A percentile compares a stretch with the other conserved stretches of the same genome.
Conservation (phyloP, 2,329 filamentous ascomycete species). For the Colletotrichum spaethianum region DNA sequence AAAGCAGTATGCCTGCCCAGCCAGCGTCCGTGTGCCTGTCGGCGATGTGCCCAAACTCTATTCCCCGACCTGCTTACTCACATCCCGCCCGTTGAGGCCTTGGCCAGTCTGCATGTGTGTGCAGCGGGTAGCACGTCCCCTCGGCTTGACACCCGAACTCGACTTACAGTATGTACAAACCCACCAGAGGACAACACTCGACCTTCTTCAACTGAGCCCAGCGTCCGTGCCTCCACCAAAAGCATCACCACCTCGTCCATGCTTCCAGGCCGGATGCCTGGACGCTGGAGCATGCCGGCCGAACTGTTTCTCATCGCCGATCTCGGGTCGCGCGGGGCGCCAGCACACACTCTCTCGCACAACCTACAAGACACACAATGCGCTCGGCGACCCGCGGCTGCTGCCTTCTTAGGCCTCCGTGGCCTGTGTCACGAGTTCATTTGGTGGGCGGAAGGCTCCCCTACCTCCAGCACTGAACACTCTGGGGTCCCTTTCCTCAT, state of each 20-base stretch:
- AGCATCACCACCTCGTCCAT: neutral
- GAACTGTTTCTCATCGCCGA: constrained; percentile 28
- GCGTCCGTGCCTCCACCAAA: neutral
- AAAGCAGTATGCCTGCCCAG: neutral
- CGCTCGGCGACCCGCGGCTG: neutral
- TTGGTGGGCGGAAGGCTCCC: constrained; percentile 21
- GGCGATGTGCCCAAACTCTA: constrained; percentile 1
- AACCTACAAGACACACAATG: neutral
- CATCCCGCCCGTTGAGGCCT: neutral
- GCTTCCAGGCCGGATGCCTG: constrained; percentile 6
- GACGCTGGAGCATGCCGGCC: constrained; percentile 9
- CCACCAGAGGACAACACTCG: neutral
- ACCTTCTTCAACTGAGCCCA: neutral
- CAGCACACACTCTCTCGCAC: neutral
- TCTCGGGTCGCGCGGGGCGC: neutral
- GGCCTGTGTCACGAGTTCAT: constrained; percentile 2
- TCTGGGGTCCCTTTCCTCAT: neutral
- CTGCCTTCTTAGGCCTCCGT: neutral
- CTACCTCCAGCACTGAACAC: constrained; percentile 1
- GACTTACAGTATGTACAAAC: neutral
- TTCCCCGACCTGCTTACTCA: neutral
- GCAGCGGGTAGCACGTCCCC: neutral
- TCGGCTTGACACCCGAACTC: neutral
- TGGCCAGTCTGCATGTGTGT: neutral
- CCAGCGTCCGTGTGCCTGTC: neutral